phyloP scores from a whole-genome alignment of 345 rosid species.

The rapeseed (Brassica napus) region Da-Ae NC_063439.1:16918001-16918500 shows the following conservation, averaged over 20 bases:
- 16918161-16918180: slow-evolving; percentile 47
- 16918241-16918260: slow-evolving; percentile 38
- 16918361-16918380: slow-evolving; percentile 69
- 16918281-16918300: slow-evolving; percentile 46
- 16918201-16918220: slow-evolving; percentile 40
- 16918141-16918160: slow-evolving; percentile 56
- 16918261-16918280: slow-evolving; percentile 53
- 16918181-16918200: slow-evolving; percentile 44
- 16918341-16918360: slow-evolving; percentile 48
- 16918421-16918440: slow-evolving; percentile 55
- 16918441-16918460: slow-evolving; percentile 49
- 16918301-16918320: slow-evolving; percentile 31
- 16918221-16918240: slow-evolving; percentile 30
- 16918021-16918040: slow-evolving; percentile 45
- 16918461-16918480: slow-evolving; percentile 56
- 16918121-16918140: slow-evolving; percentile 42
- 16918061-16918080: slow-evolving; percentile 43
- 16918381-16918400: slow-evolving; percentile 61
- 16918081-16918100: slow-evolving; percentile 50
- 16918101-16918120: slow-evolving; percentile 40
- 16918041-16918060: slow-evolving; percentile 49
- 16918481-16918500: slow-evolving; percentile 60
- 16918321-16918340: slow-evolving; percentile 30
- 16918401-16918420: slow-evolving; percentile 49
- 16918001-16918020: slow-evolving; percentile 50